Base-by-base conservation (phyloP, 108 stramenopile genomes). In the Tribonema minus region DNA sequence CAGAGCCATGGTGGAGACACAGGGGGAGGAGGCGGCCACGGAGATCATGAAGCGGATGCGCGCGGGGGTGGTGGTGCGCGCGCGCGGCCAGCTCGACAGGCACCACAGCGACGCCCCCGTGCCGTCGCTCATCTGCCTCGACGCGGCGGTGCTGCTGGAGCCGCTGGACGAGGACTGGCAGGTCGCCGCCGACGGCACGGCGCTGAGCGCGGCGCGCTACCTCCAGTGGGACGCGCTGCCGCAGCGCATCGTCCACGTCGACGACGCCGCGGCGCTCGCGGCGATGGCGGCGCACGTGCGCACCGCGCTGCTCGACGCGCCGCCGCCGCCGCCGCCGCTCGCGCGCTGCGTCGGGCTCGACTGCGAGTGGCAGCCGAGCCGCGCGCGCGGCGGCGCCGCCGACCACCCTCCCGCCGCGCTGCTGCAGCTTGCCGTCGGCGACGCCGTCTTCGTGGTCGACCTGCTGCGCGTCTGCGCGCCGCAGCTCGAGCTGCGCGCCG, bases 351-450 rank as follows among this genome's bases (percentile, higher is more conserved):
- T 76, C 23, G 75, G 64, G 29, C 32, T 76, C 25, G 75, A 76
- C 58, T 76, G 75, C 66, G 75, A 76, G 46, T 76, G 75, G 75
- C 65, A 61, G 46, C 75, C 75, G 2, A 37, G 41, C 20, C 64
- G 65, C 40, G 29, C 30, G 7, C 46, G 37, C 28, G 75, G 75
- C 20, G 30, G 20, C 37, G 25, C 7, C 63, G 20, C 65, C 37
- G 0, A 35, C 58, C 0, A 15, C 69, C 31, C 0, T 2, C 26
- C 69, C 58, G 25, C 41, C 39, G 6, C n/a, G 15, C 58, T 76
- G 58, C 34, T 76, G 65, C 74, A 76, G 36, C 64, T 76, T 29
- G 75, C 75, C 1, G 75, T 60, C 54, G 75, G 58, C 7, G 58
- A 76, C 38, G 25, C 64, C 9, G 59, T 60, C 33, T 76, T 37